A percentile compares a stretch with the other conserved stretches of the same genome.
Evolutionary conservation across 1,284 basidiomycete genomes (phyloP).

Genomic region (Naganishia albida): DNA sequence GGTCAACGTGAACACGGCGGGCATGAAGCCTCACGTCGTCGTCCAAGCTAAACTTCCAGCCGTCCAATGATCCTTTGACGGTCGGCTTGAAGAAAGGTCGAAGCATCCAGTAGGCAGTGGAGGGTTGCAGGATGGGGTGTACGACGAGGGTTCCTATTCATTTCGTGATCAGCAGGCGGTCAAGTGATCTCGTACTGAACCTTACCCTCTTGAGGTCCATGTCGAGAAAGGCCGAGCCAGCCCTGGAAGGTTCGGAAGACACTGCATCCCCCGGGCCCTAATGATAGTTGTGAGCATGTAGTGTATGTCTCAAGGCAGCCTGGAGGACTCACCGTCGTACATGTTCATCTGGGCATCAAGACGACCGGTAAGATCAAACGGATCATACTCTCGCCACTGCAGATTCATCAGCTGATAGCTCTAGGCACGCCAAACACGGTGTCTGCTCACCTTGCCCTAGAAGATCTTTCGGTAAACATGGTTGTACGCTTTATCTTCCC

Average conservation of each 20-base stretch:
- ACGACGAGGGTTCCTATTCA: slow-evolving; percentile 67
- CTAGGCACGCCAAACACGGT: slow-evolving; percentile 48
- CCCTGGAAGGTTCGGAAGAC: slow-evolving; percentile 74
- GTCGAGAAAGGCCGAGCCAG: slow-evolving; percentile 63
- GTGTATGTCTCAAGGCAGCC: neutral
- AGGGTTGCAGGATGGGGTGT: slow-evolving; percentile 71
- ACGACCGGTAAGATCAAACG: slow-evolving; percentile 51
- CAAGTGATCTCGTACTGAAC: neutral
- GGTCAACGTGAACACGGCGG: no score
- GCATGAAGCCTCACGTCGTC: slow-evolving; percentile 54
- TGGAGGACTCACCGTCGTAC: slow-evolving; percentile 54
- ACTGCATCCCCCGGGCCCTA: slow-evolving; percentile 58
- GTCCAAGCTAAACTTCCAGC: slow-evolving; percentile 64
- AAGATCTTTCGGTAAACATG: slow-evolving; percentile 61
- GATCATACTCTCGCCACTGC: slow-evolving; percentile 3
- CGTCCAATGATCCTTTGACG: slow-evolving; percentile 55
- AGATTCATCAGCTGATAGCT: neutral
- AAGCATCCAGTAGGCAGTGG: slow-evolving; percentile 72
- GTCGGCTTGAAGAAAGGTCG: slow-evolving; percentile 70
- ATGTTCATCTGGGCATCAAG: slow-evolving; percentile 62
- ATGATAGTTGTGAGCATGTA: neutral
- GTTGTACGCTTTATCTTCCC: slow-evolving; percentile 66
- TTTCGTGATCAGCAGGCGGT: neutral
- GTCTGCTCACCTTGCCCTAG: slow-evolving; percentile 60
- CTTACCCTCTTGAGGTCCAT: slow-evolving; percentile 60